These are phyloP conservation scores for Penicillium hordei DNA, from an alignment of 2,329 filamentous ascomycete genomes.

Conservation along the genomic window DNA sequence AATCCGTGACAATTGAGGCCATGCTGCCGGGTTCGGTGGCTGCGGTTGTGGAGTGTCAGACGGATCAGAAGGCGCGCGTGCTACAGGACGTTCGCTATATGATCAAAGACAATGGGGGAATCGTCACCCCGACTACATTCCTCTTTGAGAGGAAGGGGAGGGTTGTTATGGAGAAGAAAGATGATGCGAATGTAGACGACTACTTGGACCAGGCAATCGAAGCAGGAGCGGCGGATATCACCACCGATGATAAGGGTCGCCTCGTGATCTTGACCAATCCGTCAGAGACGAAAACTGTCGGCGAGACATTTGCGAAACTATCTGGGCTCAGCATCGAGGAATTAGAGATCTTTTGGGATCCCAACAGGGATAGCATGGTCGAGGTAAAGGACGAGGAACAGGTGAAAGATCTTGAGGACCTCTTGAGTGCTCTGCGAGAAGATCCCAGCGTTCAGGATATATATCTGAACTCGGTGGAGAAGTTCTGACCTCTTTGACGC, in stretches of 20 bases:
- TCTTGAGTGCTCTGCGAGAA: constrained; percentile 59
- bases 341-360: constrained; percentile 80
- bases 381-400: constrained; percentile 59
- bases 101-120: constrained; percentile 71
- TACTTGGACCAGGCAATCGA: constrained; percentile 81
- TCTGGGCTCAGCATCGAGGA: constrained; percentile 68
- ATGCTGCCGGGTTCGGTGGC: constrained; percentile 73
- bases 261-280: constrained; percentile 72
- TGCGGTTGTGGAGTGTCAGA: constrained; percentile 80
- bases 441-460: constrained; percentile 73
- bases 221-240: constrained; percentile 64
- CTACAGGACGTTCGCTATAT: constrained; percentile 70
- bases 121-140: constrained; percentile 72
- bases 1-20: constrained; percentile 73
- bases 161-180: constrained; percentile 65
- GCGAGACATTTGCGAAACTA: constrained; percentile 61
- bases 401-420: constrained; percentile 57
- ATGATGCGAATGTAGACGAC: constrained; percentile 62
- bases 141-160: constrained; percentile 81
- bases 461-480: constrained; percentile 63
- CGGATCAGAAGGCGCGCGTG: constrained; percentile 73
- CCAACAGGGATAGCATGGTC: constrained; percentile 76
- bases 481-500: constrained; percentile 20
- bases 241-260: constrained; percentile 63
- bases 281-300: constrained; percentile 62